Evolutionary conservation across 305 asterid genomes (phyloP).

Genomic region (Rubia tinctorum): DNA sequence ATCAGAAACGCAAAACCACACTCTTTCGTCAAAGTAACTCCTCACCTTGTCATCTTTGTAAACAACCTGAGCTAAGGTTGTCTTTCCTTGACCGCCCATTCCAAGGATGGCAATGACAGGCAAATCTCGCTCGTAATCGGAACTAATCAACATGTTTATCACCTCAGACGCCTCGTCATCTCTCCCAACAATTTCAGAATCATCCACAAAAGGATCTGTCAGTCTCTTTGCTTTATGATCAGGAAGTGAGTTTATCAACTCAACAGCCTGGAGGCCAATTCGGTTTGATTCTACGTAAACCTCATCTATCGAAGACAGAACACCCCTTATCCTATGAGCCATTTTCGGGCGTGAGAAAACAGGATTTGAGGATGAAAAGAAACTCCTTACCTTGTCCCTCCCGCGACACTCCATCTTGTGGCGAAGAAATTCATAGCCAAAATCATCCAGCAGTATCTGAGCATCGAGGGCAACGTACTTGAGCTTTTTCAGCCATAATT

Average conservation of each 20-base stretch:
- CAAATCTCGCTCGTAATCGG: constrained; percentile 12
- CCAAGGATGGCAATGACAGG: constrained; percentile 25
- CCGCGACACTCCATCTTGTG: not conserved
- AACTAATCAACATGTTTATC: constrained; percentile 3
- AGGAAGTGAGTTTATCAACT: constrained; percentile 6
- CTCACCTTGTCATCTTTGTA: constrained; percentile 16
- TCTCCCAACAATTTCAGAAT: constrained; percentile 25
- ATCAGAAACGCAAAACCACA: constrained; percentile 32
- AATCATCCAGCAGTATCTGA: constrained; percentile 10
- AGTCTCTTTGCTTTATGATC: constrained; percentile 2
- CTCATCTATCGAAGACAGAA: constrained; percentile 3
- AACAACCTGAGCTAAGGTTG: constrained; percentile 23
- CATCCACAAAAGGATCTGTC: constrained; percentile 26
- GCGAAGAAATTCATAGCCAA: constrained; percentile 8
- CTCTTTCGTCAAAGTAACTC: constrained; percentile 17
- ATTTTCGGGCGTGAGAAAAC: constrained; percentile 16
- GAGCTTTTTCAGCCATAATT: constrained; percentile 9
- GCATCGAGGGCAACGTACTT: not conserved
- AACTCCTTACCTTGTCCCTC: constrained; percentile 23
- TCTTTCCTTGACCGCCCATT: constrained; percentile 32
- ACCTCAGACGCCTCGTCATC: constrained; percentile 12
- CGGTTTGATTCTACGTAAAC: constrained; percentile 11
- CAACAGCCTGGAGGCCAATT: constrained; percentile 17
- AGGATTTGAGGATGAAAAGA: constrained; percentile 22
- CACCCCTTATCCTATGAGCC: constrained; percentile 5